Evolutionary conservation across 2,329 filamentous ascomycete species (phyloP).

Genomic region (Fusarium chlamydosporum): DNA sequence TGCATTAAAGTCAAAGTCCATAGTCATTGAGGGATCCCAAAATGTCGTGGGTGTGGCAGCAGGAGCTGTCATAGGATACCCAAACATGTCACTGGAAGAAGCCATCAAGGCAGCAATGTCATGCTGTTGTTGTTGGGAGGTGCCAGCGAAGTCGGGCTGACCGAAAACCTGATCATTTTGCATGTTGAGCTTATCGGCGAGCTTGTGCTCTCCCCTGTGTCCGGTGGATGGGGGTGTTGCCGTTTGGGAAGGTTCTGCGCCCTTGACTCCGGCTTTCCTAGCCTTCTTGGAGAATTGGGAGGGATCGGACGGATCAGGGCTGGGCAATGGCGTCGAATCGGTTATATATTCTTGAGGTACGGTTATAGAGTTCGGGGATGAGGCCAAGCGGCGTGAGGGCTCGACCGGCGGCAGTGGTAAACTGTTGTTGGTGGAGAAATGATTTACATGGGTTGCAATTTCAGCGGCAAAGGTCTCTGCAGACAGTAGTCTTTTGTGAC

Average conservation of each 20-base stretch:
- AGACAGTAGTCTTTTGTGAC: conserved; percentile 67
- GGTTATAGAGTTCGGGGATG: conserved; percentile 66
- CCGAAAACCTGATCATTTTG: conserved; percentile 70
- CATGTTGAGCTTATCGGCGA: conserved; percentile 69
- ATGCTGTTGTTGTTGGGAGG: conserved; percentile 61
- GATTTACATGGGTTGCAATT: conserved; percentile 73
- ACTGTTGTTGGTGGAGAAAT: conserved; percentile 68
- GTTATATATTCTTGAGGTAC: conserved; percentile 52
- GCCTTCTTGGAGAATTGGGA: conserved; percentile 60
- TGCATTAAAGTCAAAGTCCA: conserved; percentile 72
- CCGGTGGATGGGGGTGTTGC: conserved; percentile 72
- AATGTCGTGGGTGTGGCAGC: conserved; percentile 66
- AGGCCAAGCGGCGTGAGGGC: conserved; percentile 69
- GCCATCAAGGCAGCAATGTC: conserved; percentile 64
- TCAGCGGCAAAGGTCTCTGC: conserved; percentile 64
- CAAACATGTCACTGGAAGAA: conserved; percentile 69
- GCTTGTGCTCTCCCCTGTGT: conserved; percentile 68
- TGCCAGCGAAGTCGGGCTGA: conserved; percentile 65
- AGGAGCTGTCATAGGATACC: conserved; percentile 72
- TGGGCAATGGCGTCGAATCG: conserved; percentile 50
- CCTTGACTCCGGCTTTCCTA: conserved; percentile 59
- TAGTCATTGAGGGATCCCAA: conserved; percentile 72
- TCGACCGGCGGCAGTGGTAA: conserved; percentile 72
- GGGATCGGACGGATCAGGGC: conserved; percentile 48
- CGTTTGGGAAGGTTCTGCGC: conserved; percentile 62